Evolutionary conservation across 2,329 filamentous ascomycete species (phyloP), one percentile per base, ranked within the genome.

Genomic region (Fusarium temperatum): DNA sequence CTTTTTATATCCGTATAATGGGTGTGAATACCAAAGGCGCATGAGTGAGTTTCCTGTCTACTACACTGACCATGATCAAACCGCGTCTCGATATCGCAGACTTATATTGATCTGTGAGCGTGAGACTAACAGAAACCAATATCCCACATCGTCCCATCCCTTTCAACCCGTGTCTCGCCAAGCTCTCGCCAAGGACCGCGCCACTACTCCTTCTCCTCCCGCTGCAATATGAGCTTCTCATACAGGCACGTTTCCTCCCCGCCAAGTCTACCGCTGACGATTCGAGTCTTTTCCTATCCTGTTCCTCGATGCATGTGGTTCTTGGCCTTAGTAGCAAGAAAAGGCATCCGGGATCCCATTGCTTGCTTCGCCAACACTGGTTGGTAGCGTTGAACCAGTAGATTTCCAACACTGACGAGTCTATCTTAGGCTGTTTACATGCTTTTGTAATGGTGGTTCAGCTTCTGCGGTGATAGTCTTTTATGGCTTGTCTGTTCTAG

Each of bases 141-240:
- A 45, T 38, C 11, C 2, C 26, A 39, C 3, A 54, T 55, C 9
- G 18, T 30, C 26, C 14, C 38, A 20, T 42, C 24, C 30, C 39
- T 48, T 22, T 6, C 39, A 50, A 48, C 17, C 22, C 22, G 17
- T 17, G 35, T 18, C 13, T 26, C 30, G 71, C 68, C 68, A 72
- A 72, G 68, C 1, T 7, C 61, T 30, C 48, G 69, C 72, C 72
- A 74, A 74, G 72, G 22, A 42, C 60, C 58, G 41, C 63, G 63
- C 70, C 67, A 63, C 51, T 11, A 59, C 63, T 47, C 59, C 68
- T 59, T 26, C 22, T 48, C 44, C 50, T 45, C 45, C 35, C 53
- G 44, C 32, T 51, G 53, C 56, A 39, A 70, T 41, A n/a, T 24
- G 32, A 70, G 53, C 59, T 60, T 39, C 35, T 44, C 32, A 6